Evolutionary conservation across 2,329 filamentous ascomycete species (phyloP).

Genomic region (Aspergillus aculeatus): DNA sequence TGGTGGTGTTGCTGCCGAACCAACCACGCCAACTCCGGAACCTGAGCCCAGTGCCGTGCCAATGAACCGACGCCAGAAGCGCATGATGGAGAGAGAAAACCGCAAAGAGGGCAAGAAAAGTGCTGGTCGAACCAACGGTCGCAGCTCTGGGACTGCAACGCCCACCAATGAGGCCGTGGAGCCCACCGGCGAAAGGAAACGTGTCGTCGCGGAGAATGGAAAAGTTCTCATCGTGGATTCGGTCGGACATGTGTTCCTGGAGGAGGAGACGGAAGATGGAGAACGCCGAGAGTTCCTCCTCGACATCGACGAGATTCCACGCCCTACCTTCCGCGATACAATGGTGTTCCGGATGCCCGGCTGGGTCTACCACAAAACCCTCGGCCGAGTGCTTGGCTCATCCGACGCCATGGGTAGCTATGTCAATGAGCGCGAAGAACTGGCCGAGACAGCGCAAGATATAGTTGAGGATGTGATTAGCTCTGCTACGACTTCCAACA

Average conservation of each 20-base stretch:
- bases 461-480: constrained; percentile 23
- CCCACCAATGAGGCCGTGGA: constrained; percentile 54
- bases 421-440: constrained; percentile 19
- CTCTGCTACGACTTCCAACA: constrained; percentile 25
- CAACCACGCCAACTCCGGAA: constrained; percentile 45
- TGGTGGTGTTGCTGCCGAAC: constrained; percentile 31
- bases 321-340: constrained; percentile 77
- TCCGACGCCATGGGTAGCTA: constrained; percentile 8
- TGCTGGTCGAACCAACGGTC: constrained; percentile 24
- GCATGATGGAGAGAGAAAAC: constrained; percentile 81
- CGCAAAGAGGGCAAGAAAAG: constrained; percentile 62
- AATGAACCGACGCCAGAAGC: constrained; percentile 82
- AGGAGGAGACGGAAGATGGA: constrained; percentile 86
- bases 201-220: constrained; percentile 89
- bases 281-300: constrained; percentile 79
- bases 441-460: constrained; percentile 21
- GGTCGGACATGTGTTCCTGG: constrained; percentile 88
- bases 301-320: constrained; percentile 79
- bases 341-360: constrained; percentile 75
- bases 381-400: constrained; percentile 30
- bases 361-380: constrained; percentile 62
- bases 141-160: constrained; percentile 51
- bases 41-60: constrained; percentile 53
- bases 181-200: constrained; percentile 75
- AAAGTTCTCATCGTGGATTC: constrained; percentile 93